Evolutionary conservation across 2,329 filamentous ascomycete genomes (phyloP).

Genomic region (Podosphaera leucotricha): DNA sequence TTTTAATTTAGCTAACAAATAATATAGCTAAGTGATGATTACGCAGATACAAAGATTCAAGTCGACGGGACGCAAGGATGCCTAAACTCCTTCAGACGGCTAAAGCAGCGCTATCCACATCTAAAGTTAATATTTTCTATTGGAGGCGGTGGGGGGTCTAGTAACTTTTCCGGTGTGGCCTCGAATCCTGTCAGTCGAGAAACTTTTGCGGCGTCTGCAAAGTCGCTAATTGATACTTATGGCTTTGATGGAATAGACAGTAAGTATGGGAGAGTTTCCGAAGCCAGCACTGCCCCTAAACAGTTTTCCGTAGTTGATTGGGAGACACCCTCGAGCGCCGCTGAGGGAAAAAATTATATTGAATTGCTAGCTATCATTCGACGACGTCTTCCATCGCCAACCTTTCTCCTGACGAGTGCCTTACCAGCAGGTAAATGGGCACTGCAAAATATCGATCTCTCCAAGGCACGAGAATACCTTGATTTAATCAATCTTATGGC

Average conservation of each 20-base stretch:
- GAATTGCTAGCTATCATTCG: constrained; percentile 43
- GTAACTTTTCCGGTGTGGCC: constrained; percentile 45
- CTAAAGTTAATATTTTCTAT: constrained; percentile 58
- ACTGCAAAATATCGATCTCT: constrained; percentile 45
- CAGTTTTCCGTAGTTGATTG: constrained; percentile 38
- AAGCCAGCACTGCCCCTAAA: not conserved
- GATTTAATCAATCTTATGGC: constrained; percentile 60
- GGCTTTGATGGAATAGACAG: constrained; percentile 56
- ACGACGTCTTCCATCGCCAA: constrained; percentile 39
- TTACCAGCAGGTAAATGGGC: constrained; percentile 44
- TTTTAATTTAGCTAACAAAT: constrained; percentile 3
- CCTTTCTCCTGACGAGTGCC: constrained; percentile 47
- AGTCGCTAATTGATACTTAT: constrained; percentile 43
- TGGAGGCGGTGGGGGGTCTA: constrained; percentile 41
- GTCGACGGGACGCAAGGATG: constrained; percentile 51
- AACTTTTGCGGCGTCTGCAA: constrained; percentile 45
- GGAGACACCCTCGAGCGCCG: constrained; percentile 45
- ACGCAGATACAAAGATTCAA: constrained; percentile 47
- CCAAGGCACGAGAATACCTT: constrained; percentile 36
- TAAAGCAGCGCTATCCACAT: constrained; percentile 47
- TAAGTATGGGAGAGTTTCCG: constrained; percentile 19
- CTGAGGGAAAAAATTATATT: constrained; percentile 43
- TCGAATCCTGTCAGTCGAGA: constrained; percentile 34
- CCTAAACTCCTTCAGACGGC: constrained; percentile 45
- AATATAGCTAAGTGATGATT: constrained; percentile 50